Conservation (phyloP, 176 grass and related monocot species). For the Rhynchospora tenuis region DNA sequence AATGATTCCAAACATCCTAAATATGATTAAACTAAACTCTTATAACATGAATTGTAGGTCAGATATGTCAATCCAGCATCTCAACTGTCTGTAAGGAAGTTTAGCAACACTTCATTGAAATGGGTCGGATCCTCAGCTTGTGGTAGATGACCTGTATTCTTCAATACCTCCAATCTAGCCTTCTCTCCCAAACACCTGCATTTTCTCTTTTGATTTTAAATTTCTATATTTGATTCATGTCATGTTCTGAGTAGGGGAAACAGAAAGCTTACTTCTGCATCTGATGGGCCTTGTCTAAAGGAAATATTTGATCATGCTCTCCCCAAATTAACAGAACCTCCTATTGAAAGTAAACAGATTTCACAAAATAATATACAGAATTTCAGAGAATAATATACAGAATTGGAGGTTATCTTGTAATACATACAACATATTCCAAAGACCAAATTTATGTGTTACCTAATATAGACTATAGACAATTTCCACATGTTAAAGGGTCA, state of each 20-base stretch:
- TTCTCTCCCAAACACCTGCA: slow-evolving; percentile 61
- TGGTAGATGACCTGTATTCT: slow-evolving; percentile 63
- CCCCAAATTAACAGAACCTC: slow-evolving; percentile 85
- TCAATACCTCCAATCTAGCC: slow-evolving; percentile 51
- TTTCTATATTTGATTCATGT: not conserved
- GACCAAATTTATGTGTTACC: not conserved
- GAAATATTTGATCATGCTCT: slow-evolving; percentile 80
- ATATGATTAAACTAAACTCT: not conserved
- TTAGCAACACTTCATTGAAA: slow-evolving; percentile 61
- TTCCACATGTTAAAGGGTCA: not conserved
- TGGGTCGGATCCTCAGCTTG: slow-evolving; percentile 55
- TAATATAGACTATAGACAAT: not conserved
- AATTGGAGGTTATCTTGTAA: not conserved
- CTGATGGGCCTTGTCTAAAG: slow-evolving; percentile 49
- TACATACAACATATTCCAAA: not conserved
- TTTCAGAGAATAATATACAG: not conserved
- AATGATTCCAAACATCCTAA: not conserved
- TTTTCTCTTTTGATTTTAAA: slow-evolving; percentile 7
- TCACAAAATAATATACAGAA: not conserved
- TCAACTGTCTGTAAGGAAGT: slow-evolving; percentile 42
- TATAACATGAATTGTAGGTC: not conserved
- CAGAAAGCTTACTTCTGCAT: slow-evolving; percentile 41
- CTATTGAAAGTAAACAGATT: slow-evolving; percentile 10
- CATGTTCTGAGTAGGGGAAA: not conserved
- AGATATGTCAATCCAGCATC: slow-evolving; percentile 5